phyloP scores from a whole-genome alignment of 179 eudicot species.

The Dionaea muscipula region DNA sequence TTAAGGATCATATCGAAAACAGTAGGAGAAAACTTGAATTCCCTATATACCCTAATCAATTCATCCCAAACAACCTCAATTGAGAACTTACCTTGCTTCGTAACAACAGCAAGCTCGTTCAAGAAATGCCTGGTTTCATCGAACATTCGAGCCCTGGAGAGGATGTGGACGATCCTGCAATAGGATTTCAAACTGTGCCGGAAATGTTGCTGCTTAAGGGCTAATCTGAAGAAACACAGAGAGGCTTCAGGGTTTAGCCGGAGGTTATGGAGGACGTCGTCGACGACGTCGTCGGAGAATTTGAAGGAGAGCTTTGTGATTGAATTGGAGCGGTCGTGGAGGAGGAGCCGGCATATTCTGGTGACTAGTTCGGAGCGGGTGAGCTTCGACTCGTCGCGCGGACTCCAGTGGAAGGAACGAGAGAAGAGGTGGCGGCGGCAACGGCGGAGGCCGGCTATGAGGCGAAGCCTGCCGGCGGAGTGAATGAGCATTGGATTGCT shows the following conservation, averaged over 20 bases:
- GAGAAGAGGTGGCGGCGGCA: conserved; percentile 5
- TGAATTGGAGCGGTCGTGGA: conserved; percentile 46
- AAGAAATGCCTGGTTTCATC: conserved; percentile 40
- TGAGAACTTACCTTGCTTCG: conserved; percentile 8
- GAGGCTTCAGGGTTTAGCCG: conserved; percentile 43
- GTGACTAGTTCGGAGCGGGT: conserved; percentile 26
- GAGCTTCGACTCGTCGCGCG: conserved; percentile 20
- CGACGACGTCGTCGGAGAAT: conserved; percentile 46
- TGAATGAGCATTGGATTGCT: no score
- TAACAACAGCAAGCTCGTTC: conserved; percentile 31
- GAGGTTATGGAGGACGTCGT: conserved; percentile 31
- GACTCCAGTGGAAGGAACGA: conserved; percentile 23
- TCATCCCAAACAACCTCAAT: conserved; percentile 34
- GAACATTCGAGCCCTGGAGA: conserved; percentile 43
- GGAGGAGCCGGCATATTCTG: conserved; percentile 42
- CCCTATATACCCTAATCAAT: conserved; percentile 38
- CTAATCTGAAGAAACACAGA: conserved; percentile 38
- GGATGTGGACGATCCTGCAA: conserved; percentile 51
- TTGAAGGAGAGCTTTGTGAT: conserved; percentile 30
- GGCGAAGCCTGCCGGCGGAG: background rate
- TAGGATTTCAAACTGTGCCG: conserved; percentile 37
- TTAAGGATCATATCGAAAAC: conserved; percentile 71
- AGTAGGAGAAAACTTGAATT: conserved; percentile 45
- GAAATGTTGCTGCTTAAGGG: conserved; percentile 28
- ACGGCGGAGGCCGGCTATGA: conserved; percentile 7